These are phyloP conservation scores for Xylariaceae sp. DNA, from an alignment of 2,329 filamentous ascomycete genomes.

Conservation along the genomic window DNA sequence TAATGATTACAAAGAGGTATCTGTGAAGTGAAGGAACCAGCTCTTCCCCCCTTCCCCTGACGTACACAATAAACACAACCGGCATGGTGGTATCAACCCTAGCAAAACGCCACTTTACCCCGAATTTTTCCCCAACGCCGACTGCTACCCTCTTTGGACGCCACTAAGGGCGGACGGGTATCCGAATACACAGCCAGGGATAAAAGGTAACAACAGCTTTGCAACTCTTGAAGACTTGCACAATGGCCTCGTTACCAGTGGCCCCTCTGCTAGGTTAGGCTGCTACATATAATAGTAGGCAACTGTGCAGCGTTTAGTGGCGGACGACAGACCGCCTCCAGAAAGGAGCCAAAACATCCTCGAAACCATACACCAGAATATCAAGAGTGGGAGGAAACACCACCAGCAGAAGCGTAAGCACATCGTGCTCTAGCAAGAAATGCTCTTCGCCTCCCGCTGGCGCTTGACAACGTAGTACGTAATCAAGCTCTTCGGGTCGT, in stretches of 20 bases:
- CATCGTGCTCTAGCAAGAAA: constrained; percentile 13
- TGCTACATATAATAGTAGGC: background rate
- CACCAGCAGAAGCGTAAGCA: constrained; percentile 11
- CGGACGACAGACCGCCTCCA: background rate
- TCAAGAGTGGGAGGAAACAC: constrained; percentile 2
- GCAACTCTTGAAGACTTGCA: background rate
- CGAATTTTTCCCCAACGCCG: constrained; percentile 9
- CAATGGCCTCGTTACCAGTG: background rate
- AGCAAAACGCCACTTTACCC: constrained; percentile 8
- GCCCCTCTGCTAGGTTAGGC: background rate
- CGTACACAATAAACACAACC: background rate
- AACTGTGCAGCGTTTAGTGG: background rate
- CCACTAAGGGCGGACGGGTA: background rate
- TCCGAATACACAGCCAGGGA: background rate
- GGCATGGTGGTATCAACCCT: constrained; percentile 8
- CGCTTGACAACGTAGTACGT: constrained; percentile 76
- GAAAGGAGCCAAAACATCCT: background rate
- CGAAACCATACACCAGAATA: constrained; percentile 4
- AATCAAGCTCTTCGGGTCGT: constrained; percentile 70
- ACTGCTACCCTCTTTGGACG: constrained; percentile 2
- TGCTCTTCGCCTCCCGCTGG: constrained; percentile 46
- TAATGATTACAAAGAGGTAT: background rate
- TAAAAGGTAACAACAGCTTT: background rate
- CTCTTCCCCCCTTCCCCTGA: background rate
- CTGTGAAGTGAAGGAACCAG: background rate